Evolutionary conservation across 345 rosid genomes (phyloP).

Genomic region (Toxicodendron radicans): DNA sequence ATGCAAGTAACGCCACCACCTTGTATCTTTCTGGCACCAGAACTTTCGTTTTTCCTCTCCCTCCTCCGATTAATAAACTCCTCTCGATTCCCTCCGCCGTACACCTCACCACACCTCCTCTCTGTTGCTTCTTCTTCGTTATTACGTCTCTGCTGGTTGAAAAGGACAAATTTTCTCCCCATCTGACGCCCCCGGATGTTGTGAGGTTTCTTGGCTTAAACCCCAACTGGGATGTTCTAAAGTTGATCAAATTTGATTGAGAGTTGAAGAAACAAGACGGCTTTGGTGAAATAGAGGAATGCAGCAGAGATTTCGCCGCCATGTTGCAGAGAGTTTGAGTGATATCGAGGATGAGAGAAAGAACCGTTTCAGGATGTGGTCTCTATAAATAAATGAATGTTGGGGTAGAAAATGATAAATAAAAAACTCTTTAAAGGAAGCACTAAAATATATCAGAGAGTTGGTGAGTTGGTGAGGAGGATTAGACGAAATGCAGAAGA

Average conservation of each 20-base stretch:
- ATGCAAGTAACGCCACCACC: conserved; percentile 75
- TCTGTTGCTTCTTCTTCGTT: conserved; percentile 12
- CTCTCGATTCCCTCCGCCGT: conserved; percentile 77
- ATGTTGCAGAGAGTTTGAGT: conserved; percentile 19
- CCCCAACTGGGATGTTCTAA: conserved; percentile 30
- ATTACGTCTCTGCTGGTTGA: conserved; percentile 6
- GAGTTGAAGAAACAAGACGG: conserved; percentile 19
- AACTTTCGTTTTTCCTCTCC: conserved; percentile 18
- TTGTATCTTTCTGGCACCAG: conserved; percentile 74
- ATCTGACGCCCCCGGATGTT: conserved; percentile 17
- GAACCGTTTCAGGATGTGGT: neutral
- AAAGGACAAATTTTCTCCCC: conserved; percentile 17
- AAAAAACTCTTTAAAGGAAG: conserved; percentile 1
- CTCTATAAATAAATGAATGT: conserved; percentile 14
- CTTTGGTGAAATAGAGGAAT: conserved; percentile 24
- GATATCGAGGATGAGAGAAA: neutral
- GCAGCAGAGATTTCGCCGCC: conserved; percentile 39
- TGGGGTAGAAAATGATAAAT: conserved; percentile 24
- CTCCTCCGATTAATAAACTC: conserved; percentile 42
- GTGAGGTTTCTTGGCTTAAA: conserved; percentile 10
- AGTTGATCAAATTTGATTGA: conserved; percentile 20
- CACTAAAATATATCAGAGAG: neutral
- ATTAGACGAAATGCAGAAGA: neutral
- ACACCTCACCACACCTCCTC: conserved; percentile 35
- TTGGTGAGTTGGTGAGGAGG: neutral